These are phyloP conservation scores for Yarrowia deformans DNA, from an alignment of 805 yeast species.

Conservation along the genomic window DNA sequence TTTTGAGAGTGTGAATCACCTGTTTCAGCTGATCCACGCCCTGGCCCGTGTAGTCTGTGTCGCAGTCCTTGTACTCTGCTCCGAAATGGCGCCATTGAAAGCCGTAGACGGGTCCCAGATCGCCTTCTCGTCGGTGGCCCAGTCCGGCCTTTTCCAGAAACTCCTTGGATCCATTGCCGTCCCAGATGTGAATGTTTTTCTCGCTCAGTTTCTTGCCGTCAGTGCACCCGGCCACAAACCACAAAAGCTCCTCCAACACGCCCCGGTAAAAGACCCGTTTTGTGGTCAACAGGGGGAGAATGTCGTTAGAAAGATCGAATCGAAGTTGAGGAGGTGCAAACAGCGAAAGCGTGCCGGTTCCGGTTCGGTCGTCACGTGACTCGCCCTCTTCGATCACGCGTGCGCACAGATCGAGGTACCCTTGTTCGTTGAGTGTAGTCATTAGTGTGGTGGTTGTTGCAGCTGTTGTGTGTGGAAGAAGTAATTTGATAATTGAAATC, in stretches of 20 bases:
- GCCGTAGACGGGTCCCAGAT: slow-evolving; percentile 97
- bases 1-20: slow-evolving; percentile 78
- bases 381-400: slow-evolving; percentile 86
- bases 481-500: slow-evolving; percentile 5
- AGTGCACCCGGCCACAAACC: slow-evolving; percentile 93
- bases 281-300: slow-evolving; percentile 89
- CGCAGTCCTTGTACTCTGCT: slow-evolving; percentile 86
- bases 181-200: slow-evolving; percentile 97
- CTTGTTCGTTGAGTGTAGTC: slow-evolving; percentile 61
- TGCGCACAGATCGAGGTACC: slow-evolving; percentile 81
- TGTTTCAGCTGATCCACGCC: slow-evolving; percentile 91
- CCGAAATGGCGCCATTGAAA: slow-evolving; percentile 99
- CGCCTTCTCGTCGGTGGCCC: slow-evolving; percentile 84
- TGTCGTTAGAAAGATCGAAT: slow-evolving; percentile 73
- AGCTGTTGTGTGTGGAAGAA: neutral
- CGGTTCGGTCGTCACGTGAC: slow-evolving; percentile 93
- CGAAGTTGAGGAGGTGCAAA: slow-evolving; percentile 97
- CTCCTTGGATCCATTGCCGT: slow-evolving; percentile 95
- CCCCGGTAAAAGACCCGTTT: slow-evolving; percentile 90
- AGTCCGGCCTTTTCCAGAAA: slow-evolving; percentile 85
- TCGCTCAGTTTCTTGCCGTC: slow-evolving; percentile 81
- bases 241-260: slow-evolving; percentile 84
- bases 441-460: neutral
- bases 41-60: slow-evolving; percentile 82
- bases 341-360: slow-evolving; percentile 89